phyloP scores from a whole-genome alignment of 177 flowering plant species.

The Vitis hybrid region DNA sequence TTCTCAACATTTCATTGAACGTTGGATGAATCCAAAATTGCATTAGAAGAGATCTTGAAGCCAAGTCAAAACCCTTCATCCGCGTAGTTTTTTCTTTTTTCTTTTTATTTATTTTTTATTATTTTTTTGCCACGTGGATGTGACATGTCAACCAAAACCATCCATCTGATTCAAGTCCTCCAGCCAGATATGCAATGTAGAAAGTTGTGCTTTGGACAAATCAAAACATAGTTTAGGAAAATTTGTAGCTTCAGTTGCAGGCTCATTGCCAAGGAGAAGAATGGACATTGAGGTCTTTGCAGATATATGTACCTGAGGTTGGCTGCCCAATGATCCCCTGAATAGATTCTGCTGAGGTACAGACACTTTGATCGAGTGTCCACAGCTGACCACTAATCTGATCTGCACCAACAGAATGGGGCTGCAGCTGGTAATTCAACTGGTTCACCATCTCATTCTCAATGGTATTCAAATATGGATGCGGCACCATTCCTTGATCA shows the following conservation, averaged over 20 bases:
- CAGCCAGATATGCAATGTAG: slow-evolving; percentile 14
- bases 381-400: slow-evolving; percentile 29
- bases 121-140: slow-evolving; percentile 30
- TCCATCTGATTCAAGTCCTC: slow-evolving; percentile 38
- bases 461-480: slow-evolving; percentile 19
- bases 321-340: slow-evolving; percentile 20
- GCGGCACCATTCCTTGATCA: slow-evolving; percentile 22
- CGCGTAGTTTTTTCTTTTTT: too few species aligned
- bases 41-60: slow-evolving; percentile 28
- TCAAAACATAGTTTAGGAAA: slow-evolving; percentile 2
- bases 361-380: slow-evolving; percentile 36
- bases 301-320: slow-evolving; percentile 43
- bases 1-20: neutral
- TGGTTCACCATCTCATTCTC: slow-evolving; percentile 23
- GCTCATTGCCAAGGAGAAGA: neutral
- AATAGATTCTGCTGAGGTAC: slow-evolving; percentile 22
- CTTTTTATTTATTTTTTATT: slow-evolving; percentile 15
- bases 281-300: neutral
- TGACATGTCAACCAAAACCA: slow-evolving; percentile 29
- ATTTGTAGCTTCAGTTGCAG: neutral
- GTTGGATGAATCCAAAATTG: slow-evolving; percentile 4
- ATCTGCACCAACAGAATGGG: slow-evolving; percentile 11
- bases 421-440: slow-evolving; percentile 24
- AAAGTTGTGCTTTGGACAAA: slow-evolving; percentile 14
- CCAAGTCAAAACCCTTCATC: slow-evolving; percentile 26